phyloP scores from a whole-genome alignment of 1,284 basidiomycete species.

The Agaricales sp. region DNA sequence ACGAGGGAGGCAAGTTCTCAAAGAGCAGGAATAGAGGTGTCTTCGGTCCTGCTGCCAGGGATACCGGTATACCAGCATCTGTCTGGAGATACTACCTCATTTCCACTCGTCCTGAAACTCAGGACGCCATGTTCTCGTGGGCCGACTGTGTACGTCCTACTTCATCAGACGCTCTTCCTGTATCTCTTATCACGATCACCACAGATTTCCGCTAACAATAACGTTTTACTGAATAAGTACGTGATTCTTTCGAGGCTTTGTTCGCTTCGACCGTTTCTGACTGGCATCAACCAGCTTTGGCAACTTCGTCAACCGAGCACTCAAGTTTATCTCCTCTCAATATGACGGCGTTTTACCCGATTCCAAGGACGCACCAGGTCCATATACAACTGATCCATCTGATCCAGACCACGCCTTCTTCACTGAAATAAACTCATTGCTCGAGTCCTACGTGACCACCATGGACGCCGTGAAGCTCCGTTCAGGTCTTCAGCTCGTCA shows the following conservation, averaged over 20 bases:
- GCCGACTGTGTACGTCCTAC: conserved; percentile 68
- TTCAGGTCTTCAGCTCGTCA: conserved; percentile 77
- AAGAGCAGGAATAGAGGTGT: conserved; percentile 97
- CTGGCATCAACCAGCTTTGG: conserved; percentile 55
- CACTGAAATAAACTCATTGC: conserved; percentile 68
- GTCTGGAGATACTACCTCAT: conserved; percentile 98
- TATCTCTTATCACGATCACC: conserved; percentile 1
- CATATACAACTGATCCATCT: conserved; percentile 21
- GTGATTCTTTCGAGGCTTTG: conserved; percentile 12
- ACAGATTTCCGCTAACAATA: conserved; percentile 88
- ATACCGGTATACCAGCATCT: conserved; percentile 86
- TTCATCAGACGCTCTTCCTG: conserved; percentile 6
- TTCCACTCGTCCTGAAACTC: conserved; percentile 88
- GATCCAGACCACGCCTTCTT: conserved; percentile 71
- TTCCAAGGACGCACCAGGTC: conserved; percentile 56
- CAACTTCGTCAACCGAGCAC: conserved; percentile 93
- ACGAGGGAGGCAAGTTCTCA: conserved; percentile 98
- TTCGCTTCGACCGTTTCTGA: conserved; percentile 8
- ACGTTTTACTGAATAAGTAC: conserved; percentile 89
- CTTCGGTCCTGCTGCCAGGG: conserved; percentile 90
- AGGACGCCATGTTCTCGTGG: conserved; percentile 97
- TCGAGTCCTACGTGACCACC: conserved; percentile 76
- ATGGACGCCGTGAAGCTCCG: conserved; percentile 94
- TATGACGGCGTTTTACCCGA: conserved; percentile 79
- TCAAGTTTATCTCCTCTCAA: conserved; percentile 90